Conservation (phyloP, 164 flowering plant genomes). For the Chimonanthus salicifolius region DNA sequence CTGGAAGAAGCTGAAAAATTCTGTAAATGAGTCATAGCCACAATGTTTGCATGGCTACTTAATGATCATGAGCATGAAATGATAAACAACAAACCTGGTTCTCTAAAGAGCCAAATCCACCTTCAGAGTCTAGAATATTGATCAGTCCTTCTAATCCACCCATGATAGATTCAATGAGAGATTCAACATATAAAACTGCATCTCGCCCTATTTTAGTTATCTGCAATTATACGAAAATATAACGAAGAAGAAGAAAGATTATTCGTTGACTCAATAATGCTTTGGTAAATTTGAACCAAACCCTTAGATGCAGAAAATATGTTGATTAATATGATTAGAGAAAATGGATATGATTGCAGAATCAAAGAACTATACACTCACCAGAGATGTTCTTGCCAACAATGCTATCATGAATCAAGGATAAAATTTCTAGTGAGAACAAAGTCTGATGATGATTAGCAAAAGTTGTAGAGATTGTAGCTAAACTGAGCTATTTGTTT, state of each 20-base stretch:
- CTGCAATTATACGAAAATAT: slow-evolving; percentile 30
- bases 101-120: slow-evolving; percentile 94
- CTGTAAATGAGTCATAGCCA: slow-evolving; percentile 19
- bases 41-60: slow-evolving; percentile 3
- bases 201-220: slow-evolving; percentile 92
- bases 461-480: background rate
- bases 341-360: background rate
- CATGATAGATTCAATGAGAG: slow-evolving; percentile 96
- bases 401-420: no score
- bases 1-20: slow-evolving; percentile 84
- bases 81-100: slow-evolving; percentile 54
- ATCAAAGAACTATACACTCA: no score
- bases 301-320: background rate
- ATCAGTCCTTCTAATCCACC: slow-evolving; percentile 97
- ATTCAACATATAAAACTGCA: slow-evolving; percentile 93
- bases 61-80: slow-evolving; percentile 7
- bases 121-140: slow-evolving; percentile 96
- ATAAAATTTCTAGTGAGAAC: background rate
- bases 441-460: background rate
- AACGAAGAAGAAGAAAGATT: background rate
- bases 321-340: background rate
- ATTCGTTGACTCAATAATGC: background rate
- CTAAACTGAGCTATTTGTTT: background rate
- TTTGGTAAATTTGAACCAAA: background rate
- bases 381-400: no score